Conservation (phyloP, 1,284 basidiomycete species). For the Grifola frondosa region DNA sequence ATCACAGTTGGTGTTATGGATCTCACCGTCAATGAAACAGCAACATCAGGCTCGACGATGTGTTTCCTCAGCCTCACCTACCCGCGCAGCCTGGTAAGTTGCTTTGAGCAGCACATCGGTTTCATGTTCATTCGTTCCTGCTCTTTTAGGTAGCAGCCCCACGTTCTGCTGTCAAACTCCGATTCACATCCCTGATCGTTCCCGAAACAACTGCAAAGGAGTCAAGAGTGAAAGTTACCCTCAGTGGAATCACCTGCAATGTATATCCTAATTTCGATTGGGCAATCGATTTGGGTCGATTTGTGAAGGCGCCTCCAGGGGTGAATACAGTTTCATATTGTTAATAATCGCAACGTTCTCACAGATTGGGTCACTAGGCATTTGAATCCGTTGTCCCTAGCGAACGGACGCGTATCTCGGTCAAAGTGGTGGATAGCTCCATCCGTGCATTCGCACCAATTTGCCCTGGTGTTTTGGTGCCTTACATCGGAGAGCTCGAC, state of each 20-base stretch:
- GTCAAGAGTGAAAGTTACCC: conserved; percentile 65
- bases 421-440: conserved; percentile 72
- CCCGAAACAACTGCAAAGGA: conserved; percentile 76
- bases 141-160: conserved; percentile 41
- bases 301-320: conserved; percentile 85
- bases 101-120: neutral
- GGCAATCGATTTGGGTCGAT: conserved; percentile 61
- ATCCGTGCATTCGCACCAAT: conserved; percentile 59
- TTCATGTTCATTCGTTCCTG: neutral
- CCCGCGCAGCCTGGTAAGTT: conserved; percentile 54
- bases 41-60: conserved; percentile 33
- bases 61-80: conserved; percentile 51
- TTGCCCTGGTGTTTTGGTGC: conserved; percentile 62
- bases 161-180: conserved; percentile 60
- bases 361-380: conserved; percentile 50
- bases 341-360: conserved; percentile 4
- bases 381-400: conserved; percentile 94
- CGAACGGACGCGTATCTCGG: conserved; percentile 74
- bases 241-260: conserved; percentile 68
- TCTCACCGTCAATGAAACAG: conserved; percentile 50
- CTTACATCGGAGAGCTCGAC: conserved; percentile 65
- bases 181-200: conserved; percentile 66
- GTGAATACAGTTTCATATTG: conserved; percentile 49
- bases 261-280: conserved; percentile 66
- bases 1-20: conserved; percentile 66